phyloP scores from a whole-genome alignment of 345 rosid species.

The Combretum micranthum region DNA sequence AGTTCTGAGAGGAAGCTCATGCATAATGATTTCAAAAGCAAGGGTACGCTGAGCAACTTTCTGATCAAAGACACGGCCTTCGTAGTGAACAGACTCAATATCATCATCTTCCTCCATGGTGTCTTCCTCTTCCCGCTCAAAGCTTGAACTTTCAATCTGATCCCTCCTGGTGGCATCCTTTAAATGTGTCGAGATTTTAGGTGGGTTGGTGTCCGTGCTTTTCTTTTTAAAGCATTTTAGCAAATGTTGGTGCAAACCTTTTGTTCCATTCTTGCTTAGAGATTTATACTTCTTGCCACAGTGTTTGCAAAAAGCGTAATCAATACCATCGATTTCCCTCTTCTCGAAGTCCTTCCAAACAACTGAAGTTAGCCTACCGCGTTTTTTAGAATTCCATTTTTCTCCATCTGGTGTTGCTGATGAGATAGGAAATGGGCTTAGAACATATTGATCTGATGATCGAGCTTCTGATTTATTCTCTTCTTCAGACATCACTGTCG shows the following conservation, averaged over 20 bases:
- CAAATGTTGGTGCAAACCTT: background rate
- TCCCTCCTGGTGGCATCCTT: background rate
- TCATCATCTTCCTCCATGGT: no score
- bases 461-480: no score
- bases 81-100: no score
- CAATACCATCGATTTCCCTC: slow-evolving; percentile 3
- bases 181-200: background rate
- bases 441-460: no score
- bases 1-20: background rate
- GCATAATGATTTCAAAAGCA: slow-evolving; percentile 2
- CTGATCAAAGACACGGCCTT: no score
- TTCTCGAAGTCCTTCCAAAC: slow-evolving; percentile 8
- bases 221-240: background rate
- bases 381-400: background rate
- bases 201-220: background rate
- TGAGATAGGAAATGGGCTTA: no score
- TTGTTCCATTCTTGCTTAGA: slow-evolving; percentile 7
- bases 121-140: background rate
- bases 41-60: background rate
- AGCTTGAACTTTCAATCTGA: background rate
- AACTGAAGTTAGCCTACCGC: slow-evolving; percentile 4
- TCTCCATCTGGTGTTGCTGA: background rate
- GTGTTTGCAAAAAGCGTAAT: slow-evolving; percentile 6
- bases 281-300: slow-evolving; percentile 5
- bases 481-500: no score